These are phyloP conservation scores for Chloropicon primus DNA, from an alignment of 139 green algal species.

Conservation along the genomic window DNA sequence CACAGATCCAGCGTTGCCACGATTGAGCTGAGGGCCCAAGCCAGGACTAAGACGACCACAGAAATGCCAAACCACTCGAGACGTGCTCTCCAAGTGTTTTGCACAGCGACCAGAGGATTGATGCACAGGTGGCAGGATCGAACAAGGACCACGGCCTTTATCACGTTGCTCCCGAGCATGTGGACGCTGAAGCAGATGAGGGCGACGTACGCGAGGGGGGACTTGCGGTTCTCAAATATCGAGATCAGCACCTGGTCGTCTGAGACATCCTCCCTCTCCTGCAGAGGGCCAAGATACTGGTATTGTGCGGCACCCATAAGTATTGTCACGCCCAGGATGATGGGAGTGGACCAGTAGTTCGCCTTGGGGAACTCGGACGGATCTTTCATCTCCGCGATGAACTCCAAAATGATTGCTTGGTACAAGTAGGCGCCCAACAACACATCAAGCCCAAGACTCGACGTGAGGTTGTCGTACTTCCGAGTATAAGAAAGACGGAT, in stretches of 20 bases:
- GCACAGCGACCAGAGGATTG: too few relatives aligned
- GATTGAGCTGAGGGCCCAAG: background rate
- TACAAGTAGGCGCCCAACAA: background rate
- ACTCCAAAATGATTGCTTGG: background rate
- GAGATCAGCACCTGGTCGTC: background rate
- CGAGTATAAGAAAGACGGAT: background rate
- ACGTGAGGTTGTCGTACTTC: background rate
- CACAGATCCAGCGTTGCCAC: background rate
- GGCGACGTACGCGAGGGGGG: background rate
- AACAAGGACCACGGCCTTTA: background rate
- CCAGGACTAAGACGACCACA: background rate
- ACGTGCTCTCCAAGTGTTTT: background rate
- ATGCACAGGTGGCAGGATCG: background rate
- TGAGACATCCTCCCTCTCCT: background rate
- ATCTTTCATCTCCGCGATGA: background rate
- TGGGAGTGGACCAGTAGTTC: background rate
- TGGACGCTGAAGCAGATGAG: background rate
- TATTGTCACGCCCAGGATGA: background rate
- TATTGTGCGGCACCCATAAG: background rate
- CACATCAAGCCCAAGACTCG: background rate
- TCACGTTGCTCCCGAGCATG: background rate
- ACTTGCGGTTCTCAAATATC: background rate
- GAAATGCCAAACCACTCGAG: background rate
- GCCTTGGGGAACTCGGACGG: background rate
- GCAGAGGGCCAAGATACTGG: background rate